Percentiles rank a stretch among this genome's conserved stretches.
These are phyloP conservation scores for Kitagawia praeruptora DNA, from an alignment of 129 eudicot genomes.

Conservation along the genomic window DNA sequence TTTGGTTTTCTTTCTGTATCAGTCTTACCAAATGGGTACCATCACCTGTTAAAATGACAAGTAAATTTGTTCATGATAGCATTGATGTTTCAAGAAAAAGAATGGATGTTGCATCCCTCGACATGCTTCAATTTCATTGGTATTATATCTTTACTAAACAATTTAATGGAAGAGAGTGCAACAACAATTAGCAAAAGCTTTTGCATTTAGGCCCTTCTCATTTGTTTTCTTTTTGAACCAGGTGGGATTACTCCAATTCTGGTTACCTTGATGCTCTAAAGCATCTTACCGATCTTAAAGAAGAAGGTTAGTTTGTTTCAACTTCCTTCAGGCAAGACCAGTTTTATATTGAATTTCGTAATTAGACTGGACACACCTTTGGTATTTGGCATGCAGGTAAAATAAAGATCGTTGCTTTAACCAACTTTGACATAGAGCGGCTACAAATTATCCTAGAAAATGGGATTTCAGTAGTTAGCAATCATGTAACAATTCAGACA, in stretches of 20 bases:
- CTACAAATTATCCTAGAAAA: conserved; percentile 78
- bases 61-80: conserved; percentile 65
- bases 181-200: neutral
- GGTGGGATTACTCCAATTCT: conserved; percentile 98
- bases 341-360: neutral
- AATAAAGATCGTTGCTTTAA: conserved; percentile 93
- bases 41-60: conserved; percentile 96
- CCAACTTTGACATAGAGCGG: conserved; percentile 89
- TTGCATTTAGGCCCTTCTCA: neutral
- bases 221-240: conserved; percentile 25
- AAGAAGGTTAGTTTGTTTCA: conserved; percentile 53
- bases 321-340: neutral
- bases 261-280: conserved; percentile 98
- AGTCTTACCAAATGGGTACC: conserved; percentile 99
- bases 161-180: neutral
- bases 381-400: conserved; percentile 57
- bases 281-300: conserved; percentile 93
- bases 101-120: conserved; percentile 95
- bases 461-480: conserved; percentile 91
- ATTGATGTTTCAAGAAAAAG: conserved; percentile 83
- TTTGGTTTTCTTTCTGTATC: conserved; percentile 16
- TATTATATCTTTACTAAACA: conserved; percentile 12
- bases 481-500: conserved; percentile 45
- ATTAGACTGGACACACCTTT: conserved; percentile 25
- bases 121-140: conserved; percentile 99